A percentile compares a stretch with the other conserved stretches of the same genome.
phyloP scores from a whole-genome alignment of 208 protist genomes.

The Acanthamoeba castellanii region DNA sequence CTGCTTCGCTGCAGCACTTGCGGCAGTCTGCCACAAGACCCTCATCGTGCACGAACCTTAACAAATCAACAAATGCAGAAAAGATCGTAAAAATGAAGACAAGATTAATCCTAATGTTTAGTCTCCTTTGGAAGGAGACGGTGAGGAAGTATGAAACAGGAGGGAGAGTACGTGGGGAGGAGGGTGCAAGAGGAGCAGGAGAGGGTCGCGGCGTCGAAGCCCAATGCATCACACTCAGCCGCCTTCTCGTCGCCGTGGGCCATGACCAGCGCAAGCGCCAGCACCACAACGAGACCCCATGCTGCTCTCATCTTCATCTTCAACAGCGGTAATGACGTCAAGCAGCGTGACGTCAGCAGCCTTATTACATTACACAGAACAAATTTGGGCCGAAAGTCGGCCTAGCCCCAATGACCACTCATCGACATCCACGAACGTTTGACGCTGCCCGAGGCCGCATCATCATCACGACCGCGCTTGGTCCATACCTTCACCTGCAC shows the following conservation, averaged over 20 bases:
- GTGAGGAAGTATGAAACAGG: not conserved
- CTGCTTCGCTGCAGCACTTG: not conserved
- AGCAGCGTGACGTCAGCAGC: too few relatives aligned
- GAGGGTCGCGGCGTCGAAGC: not conserved
- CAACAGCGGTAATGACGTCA: too few relatives aligned
- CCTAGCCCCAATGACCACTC: too few relatives aligned
- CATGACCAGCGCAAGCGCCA: not conserved
- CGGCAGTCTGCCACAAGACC: conserved; percentile 1
- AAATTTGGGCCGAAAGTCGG: too few relatives aligned
- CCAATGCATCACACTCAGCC: not conserved
- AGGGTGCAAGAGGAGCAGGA: not conserved
- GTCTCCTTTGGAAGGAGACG: too few relatives aligned
- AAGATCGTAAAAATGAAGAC: not conserved
- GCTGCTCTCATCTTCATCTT: too few relatives aligned
- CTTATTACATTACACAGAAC: too few relatives aligned
- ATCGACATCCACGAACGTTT: too few relatives aligned
- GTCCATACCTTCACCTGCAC: too few relatives aligned
- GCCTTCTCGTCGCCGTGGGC: not conserved
- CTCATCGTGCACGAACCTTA: not conserved
- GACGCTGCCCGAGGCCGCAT: not conserved
- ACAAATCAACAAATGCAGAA: not conserved
- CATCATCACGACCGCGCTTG: not conserved
- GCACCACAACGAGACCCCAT: too few relatives aligned
- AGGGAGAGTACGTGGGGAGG: not conserved
- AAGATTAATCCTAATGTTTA: too few relatives aligned